These are phyloP conservation scores for Ophiocordyceps camponoti-saundersi DNA, from an alignment of 2,329 filamentous ascomycete species.

Conservation along the genomic window DNA sequence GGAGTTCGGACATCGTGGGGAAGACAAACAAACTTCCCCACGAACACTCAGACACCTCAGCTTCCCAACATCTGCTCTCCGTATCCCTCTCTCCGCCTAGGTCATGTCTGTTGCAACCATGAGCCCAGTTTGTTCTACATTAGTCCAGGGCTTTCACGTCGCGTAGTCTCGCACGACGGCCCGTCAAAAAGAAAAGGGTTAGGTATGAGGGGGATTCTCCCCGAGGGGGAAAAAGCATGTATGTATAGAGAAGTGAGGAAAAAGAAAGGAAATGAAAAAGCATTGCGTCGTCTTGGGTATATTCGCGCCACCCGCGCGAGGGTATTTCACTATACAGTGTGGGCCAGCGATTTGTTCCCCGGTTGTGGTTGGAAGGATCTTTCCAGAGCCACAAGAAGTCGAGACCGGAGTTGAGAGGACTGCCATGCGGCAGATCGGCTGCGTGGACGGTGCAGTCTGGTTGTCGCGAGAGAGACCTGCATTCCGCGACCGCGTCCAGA, in stretches of 20 bases:
- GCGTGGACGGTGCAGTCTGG: not conserved
- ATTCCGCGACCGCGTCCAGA: not conserved
- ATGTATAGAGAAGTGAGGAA: slow-evolving; percentile 5
- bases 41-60: slow-evolving; percentile 5
- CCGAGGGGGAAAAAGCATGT: slow-evolving; percentile 1
- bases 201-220: slow-evolving; percentile 1
- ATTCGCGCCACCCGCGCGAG: slow-evolving; percentile 4
- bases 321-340: slow-evolving; percentile 1
- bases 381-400: not conserved
- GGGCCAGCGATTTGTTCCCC: not conserved
- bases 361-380: not conserved
- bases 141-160: slow-evolving; percentile 3
- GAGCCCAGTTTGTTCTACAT: slow-evolving; percentile 7
- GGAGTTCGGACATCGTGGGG: not conserved
- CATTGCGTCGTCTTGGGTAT: slow-evolving; percentile 10
- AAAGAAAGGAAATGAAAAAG: slow-evolving; percentile 4
- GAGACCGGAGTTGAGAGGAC: not conserved
- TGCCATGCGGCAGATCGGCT: not conserved
- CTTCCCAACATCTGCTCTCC: slow-evolving; percentile 1
- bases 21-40: not conserved
- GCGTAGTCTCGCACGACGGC: slow-evolving; percentile 2
- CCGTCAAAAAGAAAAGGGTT: slow-evolving; percentile 5
- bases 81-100: not conserved
- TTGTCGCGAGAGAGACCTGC: not conserved
- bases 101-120: slow-evolving; percentile 1